Evolutionary conservation across 805 yeast genomes (phyloP).

Genomic region (Wickerhamiella allomyrinae): DNA sequence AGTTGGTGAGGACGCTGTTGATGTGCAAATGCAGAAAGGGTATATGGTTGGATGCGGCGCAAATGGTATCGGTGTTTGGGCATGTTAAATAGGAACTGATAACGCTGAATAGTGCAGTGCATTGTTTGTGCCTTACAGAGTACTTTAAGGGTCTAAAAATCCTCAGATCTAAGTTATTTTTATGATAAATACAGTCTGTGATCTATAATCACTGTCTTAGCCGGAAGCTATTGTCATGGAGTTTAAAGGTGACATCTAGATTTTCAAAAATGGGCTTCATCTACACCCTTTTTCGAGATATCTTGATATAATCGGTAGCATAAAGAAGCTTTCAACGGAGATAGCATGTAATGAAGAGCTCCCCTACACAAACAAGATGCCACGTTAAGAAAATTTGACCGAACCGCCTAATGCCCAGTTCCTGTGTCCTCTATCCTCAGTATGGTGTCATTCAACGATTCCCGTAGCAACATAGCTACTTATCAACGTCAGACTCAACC

Average conservation of each 20-base stretch:
- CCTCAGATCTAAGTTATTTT: too few relatives aligned
- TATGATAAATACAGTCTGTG: not conserved
- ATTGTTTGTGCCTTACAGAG: too few relatives aligned
- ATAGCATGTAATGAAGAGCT: too few relatives aligned
- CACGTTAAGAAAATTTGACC: too few relatives aligned
- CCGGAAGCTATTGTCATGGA: not conserved
- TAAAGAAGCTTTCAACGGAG: not conserved
- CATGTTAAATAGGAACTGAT: constrained; percentile 23
- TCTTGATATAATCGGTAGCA: not conserved
- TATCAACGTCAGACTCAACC: too few relatives aligned
- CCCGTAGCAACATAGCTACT: too few relatives aligned
- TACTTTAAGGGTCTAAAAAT: too few relatives aligned
- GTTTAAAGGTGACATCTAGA: not conserved
- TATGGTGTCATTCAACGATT: too few relatives aligned
- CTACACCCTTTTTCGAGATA: not conserved
- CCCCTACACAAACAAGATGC: too few relatives aligned
- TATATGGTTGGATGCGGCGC: constrained; percentile 51
- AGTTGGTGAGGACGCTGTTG: constrained; percentile 34
- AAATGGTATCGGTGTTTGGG: constrained; percentile 59
- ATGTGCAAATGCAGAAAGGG: constrained; percentile 43
- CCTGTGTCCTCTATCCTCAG: constrained; percentile 13
- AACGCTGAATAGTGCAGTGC: not conserved
- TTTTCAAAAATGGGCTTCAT: not conserved
- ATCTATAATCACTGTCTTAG: not conserved
- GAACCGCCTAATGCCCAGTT: too few relatives aligned